Percentiles rank a stretch among this genome's conserved stretches.
Evolutionary conservation across 345 rosid genomes (phyloP).

Genomic region (Moringa oleifera): DNA sequence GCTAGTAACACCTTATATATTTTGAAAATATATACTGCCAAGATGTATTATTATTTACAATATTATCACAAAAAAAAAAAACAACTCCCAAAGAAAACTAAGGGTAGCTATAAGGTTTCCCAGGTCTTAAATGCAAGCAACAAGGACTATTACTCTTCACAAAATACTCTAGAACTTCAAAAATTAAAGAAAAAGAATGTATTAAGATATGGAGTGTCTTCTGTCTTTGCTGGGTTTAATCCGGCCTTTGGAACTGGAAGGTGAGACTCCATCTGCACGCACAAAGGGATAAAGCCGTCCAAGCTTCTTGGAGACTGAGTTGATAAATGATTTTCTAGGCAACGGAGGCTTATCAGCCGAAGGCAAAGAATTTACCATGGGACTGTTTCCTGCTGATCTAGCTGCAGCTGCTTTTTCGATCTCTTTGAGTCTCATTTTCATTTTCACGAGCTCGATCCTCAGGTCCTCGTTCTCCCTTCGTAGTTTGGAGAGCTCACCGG

Average conservation of each 20-base stretch:
- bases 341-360: slow-evolving; percentile 73
- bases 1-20: background rate
- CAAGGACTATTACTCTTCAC: slow-evolving; percentile 5
- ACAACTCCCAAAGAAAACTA: slow-evolving; percentile 1
- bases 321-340: slow-evolving; percentile 72
- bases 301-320: slow-evolving; percentile 70
- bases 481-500: slow-evolving; percentile 59
- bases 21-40: no score
- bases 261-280: slow-evolving; percentile 36
- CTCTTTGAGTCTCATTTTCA: slow-evolving; percentile 88
- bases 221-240: slow-evolving; percentile 66
- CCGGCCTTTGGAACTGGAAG: slow-evolving; percentile 40
- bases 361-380: slow-evolving; percentile 12
- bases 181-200: slow-evolving; percentile 10
- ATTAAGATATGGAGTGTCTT: slow-evolving; percentile 86
- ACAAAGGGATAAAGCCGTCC: slow-evolving; percentile 70
- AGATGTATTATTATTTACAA: slow-evolving; percentile 28
- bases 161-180: background rate
- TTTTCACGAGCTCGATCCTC: slow-evolving; percentile 64
- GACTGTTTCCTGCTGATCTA: slow-evolving; percentile 30
- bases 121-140: slow-evolving; percentile 11
- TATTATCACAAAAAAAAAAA: slow-evolving; percentile 22
- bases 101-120: slow-evolving; percentile 9
- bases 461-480: slow-evolving; percentile 76
- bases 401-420: slow-evolving; percentile 30